Conservation (phyloP, 176 grass and related monocot genomes). For the Ampelocalamus luodianensis region DNA sequence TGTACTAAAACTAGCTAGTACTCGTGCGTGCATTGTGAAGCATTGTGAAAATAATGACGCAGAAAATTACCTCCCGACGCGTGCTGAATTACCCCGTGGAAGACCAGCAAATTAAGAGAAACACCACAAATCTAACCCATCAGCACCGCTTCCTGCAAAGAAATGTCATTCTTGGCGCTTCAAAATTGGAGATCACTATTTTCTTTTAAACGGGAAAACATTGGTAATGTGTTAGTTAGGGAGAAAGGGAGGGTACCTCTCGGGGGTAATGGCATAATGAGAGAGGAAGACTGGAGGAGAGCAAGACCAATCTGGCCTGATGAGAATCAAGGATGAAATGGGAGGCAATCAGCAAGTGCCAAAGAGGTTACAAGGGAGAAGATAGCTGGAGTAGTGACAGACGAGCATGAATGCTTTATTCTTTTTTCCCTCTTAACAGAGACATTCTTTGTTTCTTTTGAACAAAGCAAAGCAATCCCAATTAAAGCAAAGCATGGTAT, state of each 20-base stretch:
- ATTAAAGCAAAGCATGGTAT: background rate
- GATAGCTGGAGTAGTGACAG: background rate
- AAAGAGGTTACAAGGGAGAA: background rate
- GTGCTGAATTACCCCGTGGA: background rate
- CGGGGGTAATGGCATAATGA: too few relatives aligned
- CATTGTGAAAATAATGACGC: too few relatives aligned
- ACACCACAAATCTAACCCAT: background rate
- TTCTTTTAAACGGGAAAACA: too few relatives aligned
- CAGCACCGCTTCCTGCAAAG: background rate
- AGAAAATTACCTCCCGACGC: background rate
- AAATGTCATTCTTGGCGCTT: background rate
- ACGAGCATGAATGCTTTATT: background rate
- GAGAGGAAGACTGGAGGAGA: background rate
- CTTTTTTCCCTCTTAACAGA: background rate
- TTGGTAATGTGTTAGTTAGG: too few relatives aligned
- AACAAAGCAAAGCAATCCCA: background rate
- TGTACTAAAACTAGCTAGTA: too few relatives aligned
- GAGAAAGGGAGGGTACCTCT: too few relatives aligned
- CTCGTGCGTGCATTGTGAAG: too few relatives aligned
- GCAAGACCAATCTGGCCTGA: too few relatives aligned
- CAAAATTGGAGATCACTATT: too few relatives aligned
- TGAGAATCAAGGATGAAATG: background rate
- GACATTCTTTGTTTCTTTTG: background rate
- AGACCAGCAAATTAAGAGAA: background rate
- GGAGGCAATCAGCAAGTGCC: background rate